These are phyloP conservation scores for Penicillium canariense DNA, from an alignment of 495 filamentous ascomycete genomes.

Conservation along the genomic window DNA sequence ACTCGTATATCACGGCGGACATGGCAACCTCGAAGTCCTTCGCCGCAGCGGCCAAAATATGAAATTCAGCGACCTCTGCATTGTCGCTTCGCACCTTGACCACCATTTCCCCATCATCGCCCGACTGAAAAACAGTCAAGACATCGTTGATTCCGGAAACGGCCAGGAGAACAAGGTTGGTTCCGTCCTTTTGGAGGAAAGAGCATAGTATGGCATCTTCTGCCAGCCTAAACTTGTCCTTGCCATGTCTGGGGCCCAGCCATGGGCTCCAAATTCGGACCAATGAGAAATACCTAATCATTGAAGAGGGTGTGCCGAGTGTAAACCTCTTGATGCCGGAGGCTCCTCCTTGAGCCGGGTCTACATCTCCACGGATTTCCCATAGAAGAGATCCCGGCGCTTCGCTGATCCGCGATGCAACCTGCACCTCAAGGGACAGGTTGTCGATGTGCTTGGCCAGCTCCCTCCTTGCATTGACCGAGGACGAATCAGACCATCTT, in stretches of 20 bases:
- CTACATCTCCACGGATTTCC: slow-evolving; percentile 58
- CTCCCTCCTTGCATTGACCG: slow-evolving; percentile 33
- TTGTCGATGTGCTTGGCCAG: slow-evolving; percentile 59
- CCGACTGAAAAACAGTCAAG: slow-evolving; percentile 66
- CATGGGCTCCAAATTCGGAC: slow-evolving; percentile 79
- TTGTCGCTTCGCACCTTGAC: slow-evolving; percentile 74
- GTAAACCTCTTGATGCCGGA: slow-evolving; percentile 55
- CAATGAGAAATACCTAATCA: slow-evolving; percentile 68
- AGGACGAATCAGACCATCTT: slow-evolving; percentile 14
- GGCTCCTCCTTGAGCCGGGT: slow-evolving; percentile 49
- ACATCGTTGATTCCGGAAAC: slow-evolving; percentile 75
- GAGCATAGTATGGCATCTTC: slow-evolving; percentile 80
- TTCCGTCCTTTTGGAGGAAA: slow-evolving; percentile 71
- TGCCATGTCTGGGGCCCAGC: slow-evolving; percentile 86
- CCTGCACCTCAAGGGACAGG: slow-evolving; percentile 55
- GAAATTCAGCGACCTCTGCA: slow-evolving; percentile 46
- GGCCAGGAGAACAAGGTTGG: slow-evolving; percentile 77
- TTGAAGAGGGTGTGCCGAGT: slow-evolving; percentile 62
- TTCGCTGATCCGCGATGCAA: slow-evolving; percentile 59
- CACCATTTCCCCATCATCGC: slow-evolving; percentile 61
- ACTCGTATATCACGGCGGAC: slow-evolving; percentile 81
- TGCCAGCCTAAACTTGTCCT: slow-evolving; percentile 57
- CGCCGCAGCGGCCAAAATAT: slow-evolving; percentile 70
- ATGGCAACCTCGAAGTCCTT: slow-evolving; percentile 73
- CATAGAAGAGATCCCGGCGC: slow-evolving; percentile 70